Percentiles rank a stretch among this genome's conserved stretches.
These are phyloP conservation scores for Ceratonia siliqua DNA, from an alignment of 306 rosid genomes.

Conservation along the genomic window DNA sequence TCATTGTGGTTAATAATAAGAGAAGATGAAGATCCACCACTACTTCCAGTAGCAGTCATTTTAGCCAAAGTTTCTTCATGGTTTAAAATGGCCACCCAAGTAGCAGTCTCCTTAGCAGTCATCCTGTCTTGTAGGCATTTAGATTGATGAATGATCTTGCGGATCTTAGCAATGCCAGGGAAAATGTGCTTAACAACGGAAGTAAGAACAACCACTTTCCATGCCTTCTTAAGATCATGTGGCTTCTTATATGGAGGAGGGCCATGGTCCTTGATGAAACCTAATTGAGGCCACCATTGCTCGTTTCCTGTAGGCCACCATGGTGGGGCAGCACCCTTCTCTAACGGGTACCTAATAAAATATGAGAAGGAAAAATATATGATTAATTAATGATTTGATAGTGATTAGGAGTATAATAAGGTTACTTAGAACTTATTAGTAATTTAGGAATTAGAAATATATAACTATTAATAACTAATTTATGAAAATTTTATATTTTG, in stretches of 20 bases:
- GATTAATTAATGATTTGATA: too few species aligned
- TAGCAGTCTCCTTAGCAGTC: conserved; percentile 64
- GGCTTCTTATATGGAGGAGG: conserved; percentile 76
- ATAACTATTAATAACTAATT: too few species aligned
- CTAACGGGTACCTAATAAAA: conserved; percentile 64
- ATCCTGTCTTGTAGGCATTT: conserved; percentile 64
- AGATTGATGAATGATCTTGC: conserved; percentile 52
- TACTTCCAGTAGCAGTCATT: not conserved
- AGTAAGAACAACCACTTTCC: conserved; percentile 67
- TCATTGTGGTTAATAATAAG: not conserved
- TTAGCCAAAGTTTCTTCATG: conserved; percentile 55
- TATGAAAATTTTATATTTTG: too few species aligned
- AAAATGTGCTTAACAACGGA: conserved; percentile 67
- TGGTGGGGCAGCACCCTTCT: conserved; percentile 61
- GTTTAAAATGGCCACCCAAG: conserved; percentile 54
- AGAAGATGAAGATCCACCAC: too few species aligned
- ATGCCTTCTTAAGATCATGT: conserved; percentile 69
- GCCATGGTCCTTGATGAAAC: conserved; percentile 47
- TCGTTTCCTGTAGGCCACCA: conserved; percentile 78
- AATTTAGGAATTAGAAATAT: too few species aligned
- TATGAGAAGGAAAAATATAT: too few species aligned
- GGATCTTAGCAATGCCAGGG: conserved; percentile 52
- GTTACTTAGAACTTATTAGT: too few species aligned
- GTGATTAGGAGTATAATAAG: too few species aligned
- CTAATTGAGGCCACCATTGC: conserved; percentile 62